Base-by-base conservation (phyloP, 208 protist genomes). In the Porcisia deanei region DNA sequence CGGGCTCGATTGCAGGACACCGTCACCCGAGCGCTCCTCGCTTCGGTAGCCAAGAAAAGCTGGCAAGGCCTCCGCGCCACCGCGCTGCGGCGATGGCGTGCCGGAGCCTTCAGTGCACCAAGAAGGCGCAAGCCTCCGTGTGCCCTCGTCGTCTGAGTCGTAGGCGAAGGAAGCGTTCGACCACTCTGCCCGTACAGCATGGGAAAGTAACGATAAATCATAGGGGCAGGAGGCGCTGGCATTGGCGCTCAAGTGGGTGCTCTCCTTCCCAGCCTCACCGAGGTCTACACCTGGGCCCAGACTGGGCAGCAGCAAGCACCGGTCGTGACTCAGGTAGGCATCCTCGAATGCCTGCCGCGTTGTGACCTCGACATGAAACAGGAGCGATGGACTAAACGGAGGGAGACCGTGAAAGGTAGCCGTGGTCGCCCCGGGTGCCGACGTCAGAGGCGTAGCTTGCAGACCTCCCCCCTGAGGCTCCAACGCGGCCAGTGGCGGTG, bases 281-380 rank as follows among this genome's bases (percentile, higher is more conserved):
- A 75, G 1, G 45, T 37, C 63, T 81, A 68, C 66, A 71, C 41
- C 59, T 68, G 25, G 55, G 47, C 47, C 37, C 37, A 43, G 45
- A 58, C 73, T 58, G 3, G 79, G 77, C 39, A 77, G 57, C 37
- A 73, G 68, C 71, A 85, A 60, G 54, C 82, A 82, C 7, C 82
- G 75, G 57, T 88, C 85, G 45, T 85, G 84, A 34, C 75, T 71
- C 2, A 95, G 79, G 61, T 95, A 88, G 25, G 67, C 68, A 12
- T 74, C 76, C 55, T 88, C 79, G 66, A 95, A 95, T 25, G 75
- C 77, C 54, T 91, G 82, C 7, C 67, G 80, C 30, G 85, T 89
- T 52, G 77, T 91, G 37, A 71, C 70, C 73, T 94, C 85, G 9
- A 96, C 76, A 34, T 84, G 83, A 53, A 96, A 85, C 16, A 96